Evolutionary conservation across 2,329 filamentous ascomycete species (phyloP), one percentile per base, ranked within the genome.

Genomic region (Aureobasidium mangrovei): DNA sequence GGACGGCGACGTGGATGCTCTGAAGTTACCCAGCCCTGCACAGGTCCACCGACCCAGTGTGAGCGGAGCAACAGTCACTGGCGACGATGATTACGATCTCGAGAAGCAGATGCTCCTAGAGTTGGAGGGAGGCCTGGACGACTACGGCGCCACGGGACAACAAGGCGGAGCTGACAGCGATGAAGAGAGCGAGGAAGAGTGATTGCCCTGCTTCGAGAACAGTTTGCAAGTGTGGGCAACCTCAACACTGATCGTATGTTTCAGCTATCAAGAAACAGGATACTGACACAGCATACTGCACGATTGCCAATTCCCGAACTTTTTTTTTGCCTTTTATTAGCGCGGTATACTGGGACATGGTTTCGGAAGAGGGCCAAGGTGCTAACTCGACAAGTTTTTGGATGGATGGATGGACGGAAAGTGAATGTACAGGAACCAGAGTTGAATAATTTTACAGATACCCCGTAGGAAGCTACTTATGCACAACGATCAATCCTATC

Each of bases 121-220:
- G 0, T 57, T 69, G 61, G 63, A 70, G 39, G 65, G 64, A 32
- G 63, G 65, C n/a, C 63, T 64, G 36, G 64, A 65, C 24, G 60
- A 59, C 29, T 58, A 57, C 39, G 58, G 55, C 36, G 53, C 56
- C 24, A 54, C 46, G 42, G 67, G 62, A 29, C 49, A 53, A 24
- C 51, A 39, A 27, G 35, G 35, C 1, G 41, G 40, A 9, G 35
- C 66, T 10, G 56, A 63, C 7, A 67, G 63, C 28, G 67, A 69
- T 54, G 70, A 70, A 57, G 72, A 74, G 59, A 73, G 71, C 56
- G 73, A 75, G 54, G 72, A 74, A 58, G 72, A 74, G 60, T 58
- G 28, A 33, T 8, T 9, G 29, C 32, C 12, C 10, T 12, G 31
- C 18, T 32, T 36, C 18, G 18, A 18, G 18, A 18, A 18, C 18